Conservation (phyloP, 768 basidiomycete species). For the Rhodotorula kratochvilovae region DNA sequence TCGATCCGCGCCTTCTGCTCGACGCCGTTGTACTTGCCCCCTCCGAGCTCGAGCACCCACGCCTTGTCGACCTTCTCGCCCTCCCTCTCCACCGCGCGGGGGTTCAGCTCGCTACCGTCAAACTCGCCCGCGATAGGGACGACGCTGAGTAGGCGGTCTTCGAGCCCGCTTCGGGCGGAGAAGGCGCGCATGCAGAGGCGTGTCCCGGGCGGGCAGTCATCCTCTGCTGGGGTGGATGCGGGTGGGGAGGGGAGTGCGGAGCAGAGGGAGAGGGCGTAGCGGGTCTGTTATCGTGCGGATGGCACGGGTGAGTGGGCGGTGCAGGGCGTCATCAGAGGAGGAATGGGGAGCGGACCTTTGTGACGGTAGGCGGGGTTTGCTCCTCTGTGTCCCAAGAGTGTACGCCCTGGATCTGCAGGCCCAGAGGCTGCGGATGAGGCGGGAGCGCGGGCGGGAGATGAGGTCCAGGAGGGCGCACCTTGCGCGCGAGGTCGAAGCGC, state of each 20-base stretch:
- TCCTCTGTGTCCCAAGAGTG: slow-evolving; percentile 4
- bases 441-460: background rate
- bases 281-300: slow-evolving; percentile 5
- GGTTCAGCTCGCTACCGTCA: slow-evolving; percentile 37
- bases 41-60: slow-evolving; percentile 23
- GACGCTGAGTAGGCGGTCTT: slow-evolving; percentile 66
- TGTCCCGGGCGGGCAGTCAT: slow-evolving; percentile 49
- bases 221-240: slow-evolving; percentile 3
- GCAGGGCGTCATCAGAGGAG: background rate
- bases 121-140: slow-evolving; percentile 60
- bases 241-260: slow-evolving; percentile 25
- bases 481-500: slow-evolving; percentile 11
- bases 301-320: background rate
- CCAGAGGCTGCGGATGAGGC: background rate
- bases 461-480: background rate
- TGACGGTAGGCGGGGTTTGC: slow-evolving; percentile 28
- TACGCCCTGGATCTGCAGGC: slow-evolving; percentile 9
- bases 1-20: slow-evolving; percentile 24
- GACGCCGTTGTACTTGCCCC: slow-evolving; percentile 21
- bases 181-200: slow-evolving; percentile 68
- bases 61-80: background rate
- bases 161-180: slow-evolving; percentile 57
- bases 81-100: slow-evolving; percentile 36
- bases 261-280: slow-evolving; percentile 39
- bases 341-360: slow-evolving; percentile 8